Conservation (phyloP, 2,329 filamentous ascomycete species). For the Mariannaea elegans region DNA sequence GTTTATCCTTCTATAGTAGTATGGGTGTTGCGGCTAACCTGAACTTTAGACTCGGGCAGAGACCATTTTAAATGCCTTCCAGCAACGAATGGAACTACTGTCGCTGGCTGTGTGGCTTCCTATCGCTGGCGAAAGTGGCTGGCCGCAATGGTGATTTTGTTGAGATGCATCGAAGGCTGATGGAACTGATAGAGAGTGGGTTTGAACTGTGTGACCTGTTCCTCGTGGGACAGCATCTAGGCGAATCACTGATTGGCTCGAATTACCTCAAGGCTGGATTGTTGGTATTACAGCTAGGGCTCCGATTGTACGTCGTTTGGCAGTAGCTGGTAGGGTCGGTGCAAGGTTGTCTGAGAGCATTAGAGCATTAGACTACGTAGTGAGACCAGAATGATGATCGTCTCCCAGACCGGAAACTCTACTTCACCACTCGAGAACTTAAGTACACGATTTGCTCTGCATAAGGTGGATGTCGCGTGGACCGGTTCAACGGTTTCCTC, state of each 20-base stretch:
- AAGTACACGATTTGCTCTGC: too few species aligned
- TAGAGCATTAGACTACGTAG: neutral
- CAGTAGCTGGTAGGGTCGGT: neutral
- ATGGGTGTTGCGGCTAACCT: neutral
- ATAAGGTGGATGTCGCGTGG: too few species aligned
- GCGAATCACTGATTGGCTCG: neutral
- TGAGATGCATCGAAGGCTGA: neutral
- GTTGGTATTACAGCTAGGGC: neutral
- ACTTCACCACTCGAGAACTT: too few species aligned
- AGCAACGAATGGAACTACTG: neutral
- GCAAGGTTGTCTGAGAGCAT: neutral
- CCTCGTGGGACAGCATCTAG: neutral
- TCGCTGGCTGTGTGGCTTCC: neutral
- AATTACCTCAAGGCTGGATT: neutral
- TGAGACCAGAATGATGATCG: too few species aligned
- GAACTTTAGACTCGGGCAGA: constrained; percentile 40
- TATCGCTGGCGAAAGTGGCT: neutral
- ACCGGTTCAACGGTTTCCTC: too few species aligned
- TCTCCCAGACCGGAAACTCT: too few species aligned
- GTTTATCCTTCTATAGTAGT: constrained; percentile 23
- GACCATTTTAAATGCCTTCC: constrained; percentile 32
- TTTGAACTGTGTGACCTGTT: neutral
- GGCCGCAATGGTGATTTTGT: neutral
- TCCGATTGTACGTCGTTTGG: neutral
- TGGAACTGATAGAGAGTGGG: neutral